Evolutionary conservation across 1,139 yeast genomes (phyloP).

Genomic region (Debaryomyces sp.): DNA sequence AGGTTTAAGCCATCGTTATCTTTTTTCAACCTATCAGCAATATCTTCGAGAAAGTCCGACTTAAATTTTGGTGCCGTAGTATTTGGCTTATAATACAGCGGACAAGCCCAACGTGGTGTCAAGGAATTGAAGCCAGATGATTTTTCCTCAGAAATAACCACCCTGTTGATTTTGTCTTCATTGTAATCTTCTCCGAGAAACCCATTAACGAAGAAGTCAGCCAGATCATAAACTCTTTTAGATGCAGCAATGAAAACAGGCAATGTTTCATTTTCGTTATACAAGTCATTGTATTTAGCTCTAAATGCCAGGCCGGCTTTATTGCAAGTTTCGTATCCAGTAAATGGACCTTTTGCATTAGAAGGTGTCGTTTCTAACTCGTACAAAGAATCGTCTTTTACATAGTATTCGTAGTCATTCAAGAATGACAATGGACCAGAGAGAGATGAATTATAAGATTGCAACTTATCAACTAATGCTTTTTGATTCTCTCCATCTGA

Average conservation of each 20-base stretch:
- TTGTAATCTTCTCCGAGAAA: slow-evolving; percentile 25
- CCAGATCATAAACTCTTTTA: slow-evolving; percentile 34
- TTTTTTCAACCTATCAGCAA: slow-evolving; percentile 41
- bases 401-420: slow-evolving; percentile 30
- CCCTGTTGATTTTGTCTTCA: slow-evolving; percentile 19
- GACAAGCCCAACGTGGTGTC: slow-evolving; percentile 33
- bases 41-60: slow-evolving; percentile 34
- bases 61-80: slow-evolving; percentile 20
- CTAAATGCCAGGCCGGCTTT: slow-evolving; percentile 37
- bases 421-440: slow-evolving; percentile 28
- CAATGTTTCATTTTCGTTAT: slow-evolving; percentile 19
- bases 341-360: slow-evolving; percentile 25
- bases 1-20: slow-evolving; percentile 44
- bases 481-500: slow-evolving; percentile 26
- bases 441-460: slow-evolving; percentile 19
- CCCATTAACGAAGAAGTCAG: slow-evolving; percentile 33
- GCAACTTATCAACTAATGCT: slow-evolving; percentile 23
- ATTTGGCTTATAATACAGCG: slow-evolving; percentile 16
- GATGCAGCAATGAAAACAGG: slow-evolving; percentile 37
- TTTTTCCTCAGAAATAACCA: slow-evolving; percentile 27
- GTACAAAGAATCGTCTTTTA: slow-evolving; percentile 24
- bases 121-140: slow-evolving; percentile 31
- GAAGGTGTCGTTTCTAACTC: slow-evolving; percentile 32
- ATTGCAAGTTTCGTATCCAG: slow-evolving; percentile 22
- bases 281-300: slow-evolving; percentile 30